phyloP scores from a whole-genome alignment of 805 yeast genomes.

The Kregervanrija fluxuum region DNA sequence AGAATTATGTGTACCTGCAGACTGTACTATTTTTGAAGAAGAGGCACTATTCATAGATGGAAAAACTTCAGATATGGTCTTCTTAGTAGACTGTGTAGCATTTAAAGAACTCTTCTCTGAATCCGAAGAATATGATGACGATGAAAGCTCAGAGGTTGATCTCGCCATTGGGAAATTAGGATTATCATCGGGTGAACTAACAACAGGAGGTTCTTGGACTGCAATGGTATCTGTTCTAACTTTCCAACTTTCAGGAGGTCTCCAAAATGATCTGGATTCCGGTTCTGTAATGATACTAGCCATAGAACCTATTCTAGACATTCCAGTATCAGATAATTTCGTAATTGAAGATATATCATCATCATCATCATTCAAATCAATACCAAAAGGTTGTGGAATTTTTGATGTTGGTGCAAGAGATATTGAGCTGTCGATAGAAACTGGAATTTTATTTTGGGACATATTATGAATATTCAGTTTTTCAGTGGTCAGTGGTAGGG shows the following conservation, averaged over 20 bases:
- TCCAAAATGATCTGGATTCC: constrained; percentile 31
- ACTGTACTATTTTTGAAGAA: constrained; percentile 5
- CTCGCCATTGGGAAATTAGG: background rate
- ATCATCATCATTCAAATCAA: constrained; percentile 20
- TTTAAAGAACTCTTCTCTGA: too few species aligned
- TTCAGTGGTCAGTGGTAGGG: too few species aligned
- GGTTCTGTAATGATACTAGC: constrained; percentile 11
- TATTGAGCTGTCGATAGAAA: too few species aligned
- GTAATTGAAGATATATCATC: constrained; percentile 17
- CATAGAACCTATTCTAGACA: constrained; percentile 20
- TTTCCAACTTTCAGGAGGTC: constrained; percentile 58
- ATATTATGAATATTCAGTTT: too few species aligned
- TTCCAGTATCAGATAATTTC: constrained; percentile 11
- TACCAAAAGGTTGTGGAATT: constrained; percentile 8
- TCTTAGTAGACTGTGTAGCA: too few species aligned
- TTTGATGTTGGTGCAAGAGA: too few species aligned
- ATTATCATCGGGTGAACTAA: background rate
- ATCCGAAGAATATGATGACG: background rate
- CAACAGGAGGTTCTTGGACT: background rate
- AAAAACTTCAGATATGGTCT: too few species aligned
- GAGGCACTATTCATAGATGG: background rate
- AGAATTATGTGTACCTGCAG: constrained; percentile 12
- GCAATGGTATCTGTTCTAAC: constrained; percentile 31
- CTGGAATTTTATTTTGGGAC: too few species aligned
- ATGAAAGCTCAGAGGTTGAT: background rate